These are phyloP conservation scores for Cutaneotrichosporon cavernicola DNA, from an alignment of 1,284 basidiomycete species.

Conservation along the genomic window DNA sequence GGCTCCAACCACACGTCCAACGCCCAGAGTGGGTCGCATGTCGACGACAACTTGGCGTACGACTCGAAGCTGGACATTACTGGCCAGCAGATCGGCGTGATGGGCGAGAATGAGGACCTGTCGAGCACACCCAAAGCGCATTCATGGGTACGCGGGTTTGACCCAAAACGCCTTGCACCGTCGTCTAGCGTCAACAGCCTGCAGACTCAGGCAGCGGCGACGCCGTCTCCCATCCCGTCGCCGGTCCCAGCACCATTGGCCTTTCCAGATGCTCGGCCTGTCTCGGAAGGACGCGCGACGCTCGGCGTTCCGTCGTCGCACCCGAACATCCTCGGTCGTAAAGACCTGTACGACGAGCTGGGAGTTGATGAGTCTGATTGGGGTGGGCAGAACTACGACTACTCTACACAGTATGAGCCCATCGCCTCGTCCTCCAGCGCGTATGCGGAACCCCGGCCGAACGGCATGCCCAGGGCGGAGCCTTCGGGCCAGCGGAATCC, in stretches of 20 bases:
- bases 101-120: neutral
- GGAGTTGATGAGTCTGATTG: neutral
- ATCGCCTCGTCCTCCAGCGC: slow-evolving; percentile 7
- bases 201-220: neutral
- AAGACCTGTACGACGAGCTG: slow-evolving; percentile 7
- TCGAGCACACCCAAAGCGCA: neutral
- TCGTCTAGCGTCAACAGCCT: neutral
- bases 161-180: neutral
- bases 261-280: neutral
- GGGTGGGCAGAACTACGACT: neutral
- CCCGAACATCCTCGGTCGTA: neutral
- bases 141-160: neutral
- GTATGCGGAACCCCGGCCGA: neutral
- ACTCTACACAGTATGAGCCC: neutral
- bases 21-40: neutral
- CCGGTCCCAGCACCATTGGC: neutral
- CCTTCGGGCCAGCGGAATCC: slow-evolving; percentile 36
- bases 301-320: neutral
- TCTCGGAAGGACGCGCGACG: neutral
- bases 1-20: neutral
- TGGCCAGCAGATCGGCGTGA: neutral
- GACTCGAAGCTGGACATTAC: neutral
- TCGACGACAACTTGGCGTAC: neutral
- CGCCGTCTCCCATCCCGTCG: neutral
- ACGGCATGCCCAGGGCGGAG: neutral